Percentiles rank a stretch among this genome's conserved stretches.
phyloP scores from a whole-genome alignment of 169 alveolate species.

The Perkinsus chesapeaki region DNA sequence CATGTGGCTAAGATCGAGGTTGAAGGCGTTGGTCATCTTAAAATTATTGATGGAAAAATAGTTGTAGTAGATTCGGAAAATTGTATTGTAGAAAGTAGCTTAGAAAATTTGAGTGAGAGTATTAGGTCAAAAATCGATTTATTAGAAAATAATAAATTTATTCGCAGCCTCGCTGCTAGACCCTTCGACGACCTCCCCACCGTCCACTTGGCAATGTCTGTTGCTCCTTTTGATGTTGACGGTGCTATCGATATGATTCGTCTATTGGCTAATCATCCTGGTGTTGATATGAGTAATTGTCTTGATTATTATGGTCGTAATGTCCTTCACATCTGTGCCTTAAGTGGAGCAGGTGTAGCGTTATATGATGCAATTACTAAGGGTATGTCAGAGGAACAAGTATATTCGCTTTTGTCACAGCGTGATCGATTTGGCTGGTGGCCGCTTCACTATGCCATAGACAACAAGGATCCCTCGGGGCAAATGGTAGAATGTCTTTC shows the following conservation, averaged over 20 bases:
- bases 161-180: not conserved
- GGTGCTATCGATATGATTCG: not conserved
- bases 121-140: not conserved
- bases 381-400: not conserved
- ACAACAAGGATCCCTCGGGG: not conserved
- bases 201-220: not conserved
- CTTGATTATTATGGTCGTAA: not conserved
- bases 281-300: not conserved
- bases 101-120: not conserved
- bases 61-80: not conserved
- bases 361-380: not conserved
- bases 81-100: not conserved
- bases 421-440: not conserved
- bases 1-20: not conserved
- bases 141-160: not conserved
- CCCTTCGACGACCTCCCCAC: slow-evolving; percentile 5
- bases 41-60: not conserved
- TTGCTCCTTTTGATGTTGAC: not conserved
- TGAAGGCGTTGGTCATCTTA: not conserved
- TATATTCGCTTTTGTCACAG: not conserved
- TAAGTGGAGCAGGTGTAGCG: not conserved
- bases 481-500: not conserved
- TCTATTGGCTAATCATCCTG: not conserved
- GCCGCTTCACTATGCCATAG: not conserved
- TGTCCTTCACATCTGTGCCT: not conserved